These are phyloP conservation scores for Chaetomium sp. DNA, from an alignment of 2,329 filamentous ascomycete species.

Conservation along the genomic window DNA sequence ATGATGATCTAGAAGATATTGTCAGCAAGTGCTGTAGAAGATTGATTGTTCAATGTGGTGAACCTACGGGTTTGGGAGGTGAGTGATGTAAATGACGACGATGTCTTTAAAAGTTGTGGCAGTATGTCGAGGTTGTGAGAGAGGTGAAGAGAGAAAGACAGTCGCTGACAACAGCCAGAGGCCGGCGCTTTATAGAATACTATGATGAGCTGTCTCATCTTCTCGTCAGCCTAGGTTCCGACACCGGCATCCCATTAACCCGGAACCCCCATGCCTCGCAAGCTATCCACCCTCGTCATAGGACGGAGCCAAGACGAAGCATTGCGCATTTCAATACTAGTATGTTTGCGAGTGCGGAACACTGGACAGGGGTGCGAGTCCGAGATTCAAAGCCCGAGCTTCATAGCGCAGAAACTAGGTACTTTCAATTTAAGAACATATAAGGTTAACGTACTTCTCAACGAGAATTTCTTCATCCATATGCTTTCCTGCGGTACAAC, in stretches of 20 bases:
- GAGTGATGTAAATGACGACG: not conserved
- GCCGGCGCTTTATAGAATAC: not conserved
- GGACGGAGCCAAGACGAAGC: not conserved
- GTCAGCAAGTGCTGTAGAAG: not conserved
- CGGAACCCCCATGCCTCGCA: not conserved
- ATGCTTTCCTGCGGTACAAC: not conserved
- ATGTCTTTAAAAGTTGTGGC: not conserved
- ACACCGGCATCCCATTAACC: not conserved
- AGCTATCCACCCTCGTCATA: not conserved
- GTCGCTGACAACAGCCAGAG: not conserved
- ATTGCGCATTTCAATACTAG: not conserved
- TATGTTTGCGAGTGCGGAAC: not conserved
- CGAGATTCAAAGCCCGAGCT: not conserved
- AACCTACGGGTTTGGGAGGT: not conserved
- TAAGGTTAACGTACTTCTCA: not conserved
- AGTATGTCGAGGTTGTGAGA: constrained; percentile 48
- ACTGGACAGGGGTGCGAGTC: not conserved
- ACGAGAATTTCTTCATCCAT: not conserved
- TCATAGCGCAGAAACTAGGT: not conserved
- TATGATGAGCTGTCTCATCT: not conserved
- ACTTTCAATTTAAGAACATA: not conserved
- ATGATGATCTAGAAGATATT: not conserved
- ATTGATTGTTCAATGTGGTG: not conserved
- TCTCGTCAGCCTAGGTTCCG: not conserved
- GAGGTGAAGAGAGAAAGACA: not conserved